phyloP scores from a whole-genome alignment of 345 rosid species.

The Odontarrhena argentea region DNA sequence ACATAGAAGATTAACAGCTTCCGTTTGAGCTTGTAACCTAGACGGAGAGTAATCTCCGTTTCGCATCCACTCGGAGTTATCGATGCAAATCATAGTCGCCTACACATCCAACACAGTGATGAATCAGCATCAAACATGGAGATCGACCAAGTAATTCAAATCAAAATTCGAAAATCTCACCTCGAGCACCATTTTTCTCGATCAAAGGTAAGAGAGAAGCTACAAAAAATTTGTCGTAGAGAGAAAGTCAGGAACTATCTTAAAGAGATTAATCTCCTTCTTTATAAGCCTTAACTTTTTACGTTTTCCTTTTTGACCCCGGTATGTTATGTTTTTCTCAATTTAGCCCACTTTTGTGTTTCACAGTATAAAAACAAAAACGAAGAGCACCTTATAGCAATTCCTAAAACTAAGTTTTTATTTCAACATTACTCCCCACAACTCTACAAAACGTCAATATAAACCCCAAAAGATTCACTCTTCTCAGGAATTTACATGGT shows the following conservation, averaged over 20 bases:
- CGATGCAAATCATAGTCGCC: slow-evolving; percentile 89
- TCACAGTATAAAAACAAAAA: not conserved
- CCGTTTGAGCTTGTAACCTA: slow-evolving; percentile 73
- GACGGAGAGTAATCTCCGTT: slow-evolving; percentile 79
- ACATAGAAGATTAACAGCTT: slow-evolving; percentile 72
- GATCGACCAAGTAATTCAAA: not conserved
- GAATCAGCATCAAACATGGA: not conserved
- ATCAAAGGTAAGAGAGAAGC: slow-evolving; percentile 18
- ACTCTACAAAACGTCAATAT: slow-evolving; percentile 15
- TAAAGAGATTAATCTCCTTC: not conserved
- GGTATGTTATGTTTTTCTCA: not conserved
- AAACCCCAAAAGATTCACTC: slow-evolving; percentile 22
- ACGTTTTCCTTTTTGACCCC: slow-evolving; percentile 15
- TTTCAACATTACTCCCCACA: slow-evolving; percentile 12
- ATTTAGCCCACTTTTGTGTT: not conserved
- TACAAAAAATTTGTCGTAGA: slow-evolving; percentile 22
- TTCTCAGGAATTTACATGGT: slow-evolving; percentile 39
- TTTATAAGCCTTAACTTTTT: not conserved
- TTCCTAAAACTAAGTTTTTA: slow-evolving; percentile 11
- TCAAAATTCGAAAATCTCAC: slow-evolving; percentile 34
- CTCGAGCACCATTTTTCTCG: slow-evolving; percentile 68
- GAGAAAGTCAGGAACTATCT: slow-evolving; percentile 35
- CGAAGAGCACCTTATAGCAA: not conserved
- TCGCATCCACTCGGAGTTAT: slow-evolving; percentile 90
- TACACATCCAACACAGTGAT: slow-evolving; percentile 29